Base-by-base conservation (phyloP, 441 rosid species). In the Populus tomentosa region DNA sequence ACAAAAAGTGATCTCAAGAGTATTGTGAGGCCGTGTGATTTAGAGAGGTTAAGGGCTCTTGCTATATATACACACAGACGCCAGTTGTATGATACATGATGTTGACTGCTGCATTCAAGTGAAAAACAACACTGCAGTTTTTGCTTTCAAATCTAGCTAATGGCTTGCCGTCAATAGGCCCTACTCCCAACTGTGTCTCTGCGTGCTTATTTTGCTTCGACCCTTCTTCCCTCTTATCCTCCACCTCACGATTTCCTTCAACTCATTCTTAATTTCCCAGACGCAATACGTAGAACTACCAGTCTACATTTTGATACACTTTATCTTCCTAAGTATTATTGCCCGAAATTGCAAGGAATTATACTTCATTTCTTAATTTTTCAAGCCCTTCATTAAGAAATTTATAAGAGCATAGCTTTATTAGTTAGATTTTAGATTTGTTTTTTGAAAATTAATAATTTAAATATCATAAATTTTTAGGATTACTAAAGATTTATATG, bases 101-200 rank as follows among this genome's bases (percentile, higher is more conserved):
- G 81, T 32, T 72, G 87, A 83, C 68, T 18, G 80, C 69, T 71
- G 71, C 82, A 79, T 78, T 71, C 71, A 80, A 81, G 80, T 64
- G 75, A 82, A 86, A 75, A 76, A 78, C 76, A 75, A 78, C 85
- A 77, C 80, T 61, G 14, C 35, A 23, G 84, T n/a, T 76, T 83
- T 83, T 67, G 87, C 88, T 88, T 88, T 94, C 96, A 75, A 82
- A 0, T 86, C 86, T 97, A 92, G 96, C 98, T 92, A 92, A 87
- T 79, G 69, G 84, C 88, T 75, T 89, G 89, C 93, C 78, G 85
- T 94, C 88, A 50, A 66, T 75, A 75, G 96, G 92, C 79, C 97
- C 93, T 81, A 84, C 94, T 33, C 8, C 61, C 77, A 32, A 73
- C 79, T 74, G 7, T 56, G 28, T 7, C 24, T 16, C 7, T 21